Evolutionary conservation across 768 basidiomycete genomes (phyloP), one percentile per base, ranked within the genome.

Genomic region (Hemileccinum rubropunctum): DNA sequence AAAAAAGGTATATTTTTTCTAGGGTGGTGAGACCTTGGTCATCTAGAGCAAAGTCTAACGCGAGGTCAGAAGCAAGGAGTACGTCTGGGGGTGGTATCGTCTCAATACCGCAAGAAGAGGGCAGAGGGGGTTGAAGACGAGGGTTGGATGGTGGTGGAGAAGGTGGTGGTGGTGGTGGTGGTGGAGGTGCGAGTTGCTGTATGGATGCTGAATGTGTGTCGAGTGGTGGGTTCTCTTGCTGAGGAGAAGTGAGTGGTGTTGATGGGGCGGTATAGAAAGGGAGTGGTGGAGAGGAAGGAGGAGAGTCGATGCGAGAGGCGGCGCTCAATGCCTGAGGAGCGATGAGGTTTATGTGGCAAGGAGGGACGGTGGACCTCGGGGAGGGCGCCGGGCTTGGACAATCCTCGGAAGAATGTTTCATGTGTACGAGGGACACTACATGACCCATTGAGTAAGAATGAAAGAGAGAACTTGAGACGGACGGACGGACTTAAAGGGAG

Each of bases 1-100:
- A 86, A 59, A 91, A 90, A 44, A 97, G 80, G 71, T 93, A 97
- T 53, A 95, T 95, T 63, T 88, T 86, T 71, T 98, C 95, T 42
- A 98, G 81, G 18, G 89, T 80, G 66, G 73, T 89, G 53, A 95
- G 77, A 47, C 82, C 81, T 54, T 91, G 91, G 57, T 93, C 89
- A 57, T 94, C 91, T 61, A 84, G 58, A 10, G 71, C 66, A 30
- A 76, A 67, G 51, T 76, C 76, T 23, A 70, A 42, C 18, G 64
- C 63, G 17, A 69, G 56, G 56, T 70, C 68, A 18, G 63, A 57
- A 15, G 58, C 54, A 13, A 56, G 49, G 43, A 69, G 50, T 23
- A 51, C 64, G 21, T 71, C 67, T 3, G 49, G 43, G 10, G 58
- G 48, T 9, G 62, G 65, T 45, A 64, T 54, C 6, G 55, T 62